Percentiles rank a stretch among this genome's conserved stretches.
Evolutionary conservation across 2,329 filamentous ascomycete species (phyloP).

Genomic region (Rhynchosporium graminicola): DNA sequence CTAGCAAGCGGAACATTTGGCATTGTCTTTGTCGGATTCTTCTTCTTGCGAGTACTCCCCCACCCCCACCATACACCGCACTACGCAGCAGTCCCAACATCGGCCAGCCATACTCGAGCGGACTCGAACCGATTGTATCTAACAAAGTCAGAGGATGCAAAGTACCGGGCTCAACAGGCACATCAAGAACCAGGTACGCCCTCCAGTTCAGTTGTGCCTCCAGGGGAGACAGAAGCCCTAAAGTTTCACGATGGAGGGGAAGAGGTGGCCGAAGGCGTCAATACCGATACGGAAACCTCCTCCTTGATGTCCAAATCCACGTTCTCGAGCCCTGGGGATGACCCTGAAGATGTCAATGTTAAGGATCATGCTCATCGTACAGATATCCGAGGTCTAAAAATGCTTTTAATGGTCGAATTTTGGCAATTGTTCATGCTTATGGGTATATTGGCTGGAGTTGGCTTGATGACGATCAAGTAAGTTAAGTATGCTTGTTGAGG

Average conservation of each 20-base stretch:
- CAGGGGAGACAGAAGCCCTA: constrained; percentile 37
- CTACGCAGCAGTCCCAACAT: constrained; percentile 46
- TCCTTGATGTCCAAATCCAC: constrained; percentile 72
- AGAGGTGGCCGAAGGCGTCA: constrained; percentile 36
- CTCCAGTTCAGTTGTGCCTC: constrained; percentile 38
- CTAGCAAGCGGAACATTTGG: constrained; percentile 77
- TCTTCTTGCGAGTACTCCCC: constrained; percentile 79
- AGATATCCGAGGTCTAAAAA: constrained; percentile 85
- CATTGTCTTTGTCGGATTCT: constrained; percentile 75
- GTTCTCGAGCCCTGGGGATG: constrained; percentile 51
- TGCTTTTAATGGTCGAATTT: constrained; percentile 75
- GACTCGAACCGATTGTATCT: constrained; percentile 44
- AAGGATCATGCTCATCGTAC: constrained; percentile 73
- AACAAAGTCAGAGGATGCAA: constrained; percentile 49
- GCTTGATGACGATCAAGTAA: constrained; percentile 98
- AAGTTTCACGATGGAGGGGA: constrained; percentile 37
- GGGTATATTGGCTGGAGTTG: constrained; percentile 87
- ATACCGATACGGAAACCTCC: constrained; percentile 65
- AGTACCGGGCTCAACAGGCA: constrained; percentile 42
- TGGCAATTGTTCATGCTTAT: constrained; percentile 90
- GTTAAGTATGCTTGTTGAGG: constrained; percentile 40
- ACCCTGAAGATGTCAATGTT: constrained; percentile 53
- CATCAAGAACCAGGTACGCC: constrained; percentile 67
- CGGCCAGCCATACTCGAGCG: constrained; percentile 39
- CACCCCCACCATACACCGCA: constrained; percentile 48